Evolutionary conservation across 257 asterid genomes (phyloP).

Genomic region (Nicotiana knightiana): DNA sequence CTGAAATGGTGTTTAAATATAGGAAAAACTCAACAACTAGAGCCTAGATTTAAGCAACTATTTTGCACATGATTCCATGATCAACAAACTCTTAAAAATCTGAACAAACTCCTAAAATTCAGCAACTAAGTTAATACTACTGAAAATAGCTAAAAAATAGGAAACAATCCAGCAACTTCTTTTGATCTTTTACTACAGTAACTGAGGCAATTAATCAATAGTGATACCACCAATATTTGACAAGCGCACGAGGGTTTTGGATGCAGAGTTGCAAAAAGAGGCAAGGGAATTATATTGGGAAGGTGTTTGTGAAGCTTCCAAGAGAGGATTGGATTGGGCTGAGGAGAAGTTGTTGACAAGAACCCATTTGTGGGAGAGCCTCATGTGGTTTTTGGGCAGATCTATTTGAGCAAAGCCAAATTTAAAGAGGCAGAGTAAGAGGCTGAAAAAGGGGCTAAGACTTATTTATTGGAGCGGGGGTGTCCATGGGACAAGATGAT

Average conservation of each 20-base stretch:
- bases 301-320: conserved; percentile 53
- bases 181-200: too few relatives aligned
- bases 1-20: too few relatives aligned
- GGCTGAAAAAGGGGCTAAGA: conserved; percentile 58
- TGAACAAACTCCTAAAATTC: too few relatives aligned
- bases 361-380: conserved; percentile 77
- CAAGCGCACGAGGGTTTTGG: conserved; percentile 38
- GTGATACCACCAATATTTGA: conserved; percentile 54
- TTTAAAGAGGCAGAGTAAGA: conserved; percentile 59
- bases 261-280: conserved; percentile 37
- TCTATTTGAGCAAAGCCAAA: conserved; percentile 47
- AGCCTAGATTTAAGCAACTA: too few relatives aligned
- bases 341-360: conserved; percentile 57
- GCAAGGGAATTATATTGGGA: conserved; percentile 83
- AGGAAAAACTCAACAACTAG: too few relatives aligned
- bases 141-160: too few relatives aligned
- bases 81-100: too few relatives aligned
- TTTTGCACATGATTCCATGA: too few relatives aligned
- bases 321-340: conserved; percentile 43
- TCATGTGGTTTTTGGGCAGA: conserved; percentile 60
- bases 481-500: conserved; percentile 95
- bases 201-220: too few relatives aligned
- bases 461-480: conserved; percentile 70
- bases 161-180: too few relatives aligned
- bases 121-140: too few relatives aligned